Evolutionary conservation across 2,329 filamentous ascomycete species (phyloP).

Genomic region (Aspergillus sp.): DNA sequence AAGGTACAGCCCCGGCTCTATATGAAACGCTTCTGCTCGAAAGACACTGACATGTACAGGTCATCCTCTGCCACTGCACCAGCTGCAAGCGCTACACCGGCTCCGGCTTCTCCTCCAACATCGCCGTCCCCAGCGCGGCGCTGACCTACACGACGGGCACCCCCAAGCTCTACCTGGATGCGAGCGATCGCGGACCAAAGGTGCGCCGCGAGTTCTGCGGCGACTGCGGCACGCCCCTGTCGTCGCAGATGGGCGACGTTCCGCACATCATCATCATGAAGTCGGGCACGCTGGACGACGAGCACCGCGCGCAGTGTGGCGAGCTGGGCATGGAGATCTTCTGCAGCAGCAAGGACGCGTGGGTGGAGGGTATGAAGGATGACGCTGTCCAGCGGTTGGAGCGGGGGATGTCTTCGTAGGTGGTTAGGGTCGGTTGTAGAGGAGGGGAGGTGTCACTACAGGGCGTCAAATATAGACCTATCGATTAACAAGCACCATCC

Average conservation of each 20-base stretch:
- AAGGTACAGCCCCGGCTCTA: too few species aligned
- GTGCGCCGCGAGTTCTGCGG: slow-evolving; percentile 21
- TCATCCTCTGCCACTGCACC: slow-evolving; percentile 24
- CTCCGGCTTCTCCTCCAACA: slow-evolving; percentile 23
- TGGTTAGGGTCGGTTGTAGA: too few species aligned
- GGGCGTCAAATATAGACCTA: too few species aligned
- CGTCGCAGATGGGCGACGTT: slow-evolving; percentile 10
- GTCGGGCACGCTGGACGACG: slow-evolving; percentile 23
- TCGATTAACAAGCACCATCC: neutral
- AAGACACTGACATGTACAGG: slow-evolving; percentile 5
- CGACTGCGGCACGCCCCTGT: slow-evolving; percentile 22
- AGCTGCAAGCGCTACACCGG: slow-evolving; percentile 27
- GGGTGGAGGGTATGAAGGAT: slow-evolving; percentile 14
- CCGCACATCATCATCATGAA: slow-evolving; percentile 16
- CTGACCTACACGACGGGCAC: slow-evolving; percentile 18
- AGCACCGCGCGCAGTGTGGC: slow-evolving; percentile 7
- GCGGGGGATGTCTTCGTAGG: neutral
- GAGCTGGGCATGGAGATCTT: slow-evolving; percentile 21
- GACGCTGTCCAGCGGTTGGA: slow-evolving; percentile 8
- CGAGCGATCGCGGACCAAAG: slow-evolving; percentile 8
- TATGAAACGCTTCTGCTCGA: too few species aligned
- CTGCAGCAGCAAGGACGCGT: slow-evolving; percentile 20
- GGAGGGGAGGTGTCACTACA: neutral
- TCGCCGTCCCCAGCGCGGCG: slow-evolving; percentile 14
- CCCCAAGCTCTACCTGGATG: slow-evolving; percentile 20